Evolutionary conservation across 2,329 filamentous ascomycete species (phyloP), one percentile per base, ranked within the genome.

Genomic region (Lasiodiplodia hormozganensis): DNA sequence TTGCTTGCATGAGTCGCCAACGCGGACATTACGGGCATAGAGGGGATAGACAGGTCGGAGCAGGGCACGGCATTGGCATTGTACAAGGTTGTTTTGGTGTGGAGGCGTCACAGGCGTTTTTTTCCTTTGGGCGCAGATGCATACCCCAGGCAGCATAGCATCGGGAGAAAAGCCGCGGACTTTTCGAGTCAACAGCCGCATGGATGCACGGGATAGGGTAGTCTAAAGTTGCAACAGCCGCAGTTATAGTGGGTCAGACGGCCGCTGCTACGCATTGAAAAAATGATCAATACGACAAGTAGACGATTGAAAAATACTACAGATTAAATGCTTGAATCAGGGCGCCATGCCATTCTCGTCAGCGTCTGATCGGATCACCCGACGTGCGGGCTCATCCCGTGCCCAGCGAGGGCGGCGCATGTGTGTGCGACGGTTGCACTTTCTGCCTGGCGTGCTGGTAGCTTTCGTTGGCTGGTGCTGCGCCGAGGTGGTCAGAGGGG

Each of bases 31-130:
- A 51, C 54, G 58, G 65, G 65, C 52, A 57, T 47, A 67, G 31
- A 58, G 65, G 43, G 52, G 38, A 57, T 57, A 58, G 65, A 56
- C 65, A 57, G 65, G 65, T 28, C 52, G 36, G 64, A 28, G 23
- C 31, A 53, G 58, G 64, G 52, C 64, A 57, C 52, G 64, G 65
- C 65, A 67, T 67, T 58, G 65, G 65, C 65, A 67, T 67, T 58
- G 65, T 67, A 56, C 53, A 67, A 67, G 65, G 53, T 64, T 64
- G 60, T 64, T 64, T 52, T 56, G 65, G 53, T 38, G 65, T 67
- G 65, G 65, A 67, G 65, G 65, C 65, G 65, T 67, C 65, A 68
- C 56, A 60, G 65, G 65, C 65, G 65, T 67, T 67, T 56, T 66
- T 51, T 34, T 67, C 57, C 57, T 56, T 67, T 51, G 31, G 65